Percentiles rank a stretch among this genome's conserved stretches.
Conservation (phyloP, 805 yeast species). For the Candida sithepensis region DNA sequence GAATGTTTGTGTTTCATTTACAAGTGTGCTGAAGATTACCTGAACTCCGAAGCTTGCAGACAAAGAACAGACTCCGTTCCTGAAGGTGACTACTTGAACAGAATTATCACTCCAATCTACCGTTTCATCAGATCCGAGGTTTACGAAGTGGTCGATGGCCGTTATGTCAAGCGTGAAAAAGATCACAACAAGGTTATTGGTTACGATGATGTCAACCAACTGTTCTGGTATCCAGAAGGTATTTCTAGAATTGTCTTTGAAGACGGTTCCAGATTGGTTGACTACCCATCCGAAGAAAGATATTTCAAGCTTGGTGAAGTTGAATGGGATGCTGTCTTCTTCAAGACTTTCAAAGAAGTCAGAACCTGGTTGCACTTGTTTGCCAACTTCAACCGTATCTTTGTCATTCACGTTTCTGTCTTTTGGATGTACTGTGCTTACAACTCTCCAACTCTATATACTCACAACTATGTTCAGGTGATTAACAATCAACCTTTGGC, state of each 20-base stretch:
- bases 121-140: constrained; percentile 76
- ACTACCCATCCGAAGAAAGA: constrained; percentile 86
- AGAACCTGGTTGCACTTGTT: constrained; percentile 97
- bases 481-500: constrained; percentile 83
- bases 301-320: constrained; percentile 87
- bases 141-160: constrained; percentile 76
- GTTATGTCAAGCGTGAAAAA: constrained; percentile 78
- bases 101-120: constrained; percentile 89
- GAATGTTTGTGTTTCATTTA: constrained; percentile 91
- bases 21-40: constrained; percentile 91
- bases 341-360: constrained; percentile 92
- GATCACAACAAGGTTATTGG: constrained; percentile 82
- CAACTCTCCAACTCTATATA: constrained; percentile 88
- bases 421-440: constrained; percentile 96
- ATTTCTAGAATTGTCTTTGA: constrained; percentile 85
- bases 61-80: constrained; percentile 80
- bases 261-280: constrained; percentile 90
- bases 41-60: constrained; percentile 85
- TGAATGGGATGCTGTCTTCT: constrained; percentile 86
- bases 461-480: constrained; percentile 79
- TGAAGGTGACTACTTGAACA: constrained; percentile 86
- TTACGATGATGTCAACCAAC: constrained; percentile 97
- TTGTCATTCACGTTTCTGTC: constrained; percentile 87
- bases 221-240: constrained; percentile 99
- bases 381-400: constrained; percentile 95